These are phyloP conservation scores for Cytospora piceicola DNA, from an alignment of 2,329 filamentous ascomycete genomes.

Conservation along the genomic window DNA sequence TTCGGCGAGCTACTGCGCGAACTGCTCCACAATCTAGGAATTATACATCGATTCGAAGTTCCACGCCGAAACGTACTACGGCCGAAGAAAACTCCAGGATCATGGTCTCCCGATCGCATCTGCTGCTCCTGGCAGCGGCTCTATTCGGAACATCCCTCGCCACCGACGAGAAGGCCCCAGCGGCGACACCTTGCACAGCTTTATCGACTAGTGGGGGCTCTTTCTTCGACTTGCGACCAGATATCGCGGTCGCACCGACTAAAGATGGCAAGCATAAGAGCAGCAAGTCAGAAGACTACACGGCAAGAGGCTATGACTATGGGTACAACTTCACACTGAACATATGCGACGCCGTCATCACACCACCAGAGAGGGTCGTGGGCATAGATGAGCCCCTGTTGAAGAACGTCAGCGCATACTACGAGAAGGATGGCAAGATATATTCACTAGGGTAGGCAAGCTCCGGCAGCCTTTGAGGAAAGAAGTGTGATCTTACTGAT, in stretches of 20 bases:
- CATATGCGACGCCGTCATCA: conserved; percentile 77
- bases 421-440: conserved; percentile 63
- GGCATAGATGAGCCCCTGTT: conserved; percentile 66
- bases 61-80: background rate
- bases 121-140: conserved; percentile 27
- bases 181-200: conserved; percentile 56
- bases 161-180: conserved; percentile 40
- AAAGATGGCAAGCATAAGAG: conserved; percentile 51
- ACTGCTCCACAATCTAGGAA: conserved; percentile 12
- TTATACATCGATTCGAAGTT: background rate
- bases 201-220: conserved; percentile 56
- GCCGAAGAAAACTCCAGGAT: background rate
- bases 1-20: background rate
- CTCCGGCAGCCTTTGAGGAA: background rate
- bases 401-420: conserved; percentile 80
- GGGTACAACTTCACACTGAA: conserved; percentile 83
- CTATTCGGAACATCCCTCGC: conserved; percentile 26
- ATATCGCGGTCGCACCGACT: conserved; percentile 51
- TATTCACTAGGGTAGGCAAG: conserved; percentile 81
- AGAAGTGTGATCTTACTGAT: conserved; percentile 22
- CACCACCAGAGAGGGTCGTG: conserved; percentile 63
- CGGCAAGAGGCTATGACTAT: conserved; percentile 75
- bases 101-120: conserved; percentile 24
- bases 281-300: conserved; percentile 55
- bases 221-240: conserved; percentile 63